These are phyloP conservation scores for Stephania cephalantha DNA, from an alignment of 164 flowering plant genomes.

Conservation along the genomic window DNA sequence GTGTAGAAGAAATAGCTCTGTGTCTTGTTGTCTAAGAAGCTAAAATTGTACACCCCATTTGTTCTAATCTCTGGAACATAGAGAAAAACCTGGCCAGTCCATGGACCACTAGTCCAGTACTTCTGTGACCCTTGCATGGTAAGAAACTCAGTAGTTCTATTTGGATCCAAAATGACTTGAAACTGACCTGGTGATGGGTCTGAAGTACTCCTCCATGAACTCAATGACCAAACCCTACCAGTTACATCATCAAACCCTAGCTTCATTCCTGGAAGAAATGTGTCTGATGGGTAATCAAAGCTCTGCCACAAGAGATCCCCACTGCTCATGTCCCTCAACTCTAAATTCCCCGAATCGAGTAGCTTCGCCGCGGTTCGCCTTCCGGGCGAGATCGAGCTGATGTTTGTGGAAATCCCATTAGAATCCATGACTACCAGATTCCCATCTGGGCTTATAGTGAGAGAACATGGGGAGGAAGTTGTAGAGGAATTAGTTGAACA, in stretches of 20 bases:
- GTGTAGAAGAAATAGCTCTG: neutral
- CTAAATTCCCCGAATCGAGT: conserved; percentile 30
- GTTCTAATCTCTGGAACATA: neutral
- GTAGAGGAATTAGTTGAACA: neutral
- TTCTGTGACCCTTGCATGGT: conserved; percentile 22
- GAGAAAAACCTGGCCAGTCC: neutral
- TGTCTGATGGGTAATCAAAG: conserved; percentile 10
- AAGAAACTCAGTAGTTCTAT: neutral
- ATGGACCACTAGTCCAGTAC: neutral
- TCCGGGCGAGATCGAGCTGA: neutral
- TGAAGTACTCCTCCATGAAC: conserved; percentile 25
- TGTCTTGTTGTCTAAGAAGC: neutral
- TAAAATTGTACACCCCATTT: neutral
- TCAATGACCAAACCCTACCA: conserved; percentile 8
- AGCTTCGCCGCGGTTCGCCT: conserved; percentile 8
- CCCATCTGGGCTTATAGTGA: conserved; percentile 11
- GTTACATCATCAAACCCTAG: conserved; percentile 6
- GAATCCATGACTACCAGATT: neutral
- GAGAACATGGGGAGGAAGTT: conserved; percentile 13
- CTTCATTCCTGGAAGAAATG: conserved; percentile 17
- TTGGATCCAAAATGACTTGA: conserved; percentile 14
- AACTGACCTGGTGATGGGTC: conserved; percentile 33
- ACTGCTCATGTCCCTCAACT: conserved; percentile 10
- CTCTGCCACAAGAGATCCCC: conserved; percentile 1
- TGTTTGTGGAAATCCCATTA: neutral